Percentiles rank a stretch among this genome's conserved stretches.
Conservation (phyloP, 371 early-diverging fungal species). For the Mucor circinelloides region DNA sequence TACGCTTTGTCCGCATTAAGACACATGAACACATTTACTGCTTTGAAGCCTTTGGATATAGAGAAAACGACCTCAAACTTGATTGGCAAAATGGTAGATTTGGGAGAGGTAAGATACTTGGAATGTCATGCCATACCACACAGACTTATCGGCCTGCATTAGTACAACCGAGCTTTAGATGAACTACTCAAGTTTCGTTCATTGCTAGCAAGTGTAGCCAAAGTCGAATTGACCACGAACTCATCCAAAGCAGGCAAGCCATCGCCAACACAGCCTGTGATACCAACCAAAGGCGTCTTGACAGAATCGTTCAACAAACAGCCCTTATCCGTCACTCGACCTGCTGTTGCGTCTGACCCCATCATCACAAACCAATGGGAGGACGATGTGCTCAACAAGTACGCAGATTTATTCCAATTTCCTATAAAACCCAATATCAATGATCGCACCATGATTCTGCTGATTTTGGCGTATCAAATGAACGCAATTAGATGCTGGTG, state of each 20-base stretch:
- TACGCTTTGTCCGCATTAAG: slow-evolving; percentile 38
- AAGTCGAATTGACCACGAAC: slow-evolving; percentile 8
- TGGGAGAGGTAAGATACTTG: slow-evolving; percentile 38
- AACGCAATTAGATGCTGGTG: slow-evolving; percentile 43
- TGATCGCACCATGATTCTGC: slow-evolving; percentile 37
- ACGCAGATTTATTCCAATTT: slow-evolving; percentile 35
- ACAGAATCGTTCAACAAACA: slow-evolving; percentile 2
- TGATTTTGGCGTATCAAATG: slow-evolving; percentile 46
- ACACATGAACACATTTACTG: slow-evolving; percentile 37
- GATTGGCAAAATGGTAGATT: slow-evolving; percentile 46
- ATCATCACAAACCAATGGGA: slow-evolving; percentile 21
- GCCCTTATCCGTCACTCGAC: background rate
- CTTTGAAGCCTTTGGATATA: slow-evolving; percentile 41
- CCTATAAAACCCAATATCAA: slow-evolving; percentile 32
- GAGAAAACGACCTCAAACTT: slow-evolving; percentile 49
- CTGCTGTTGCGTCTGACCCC: slow-evolving; percentile 4
- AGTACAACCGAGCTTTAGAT: slow-evolving; percentile 46
- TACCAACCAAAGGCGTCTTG: background rate
- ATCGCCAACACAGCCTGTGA: background rate
- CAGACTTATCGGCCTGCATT: background rate
- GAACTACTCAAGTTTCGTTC: slow-evolving; percentile 35
- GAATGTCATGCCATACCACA: background rate
- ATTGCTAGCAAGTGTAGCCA: slow-evolving; percentile 24
- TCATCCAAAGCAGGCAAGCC: background rate
- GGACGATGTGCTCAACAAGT: slow-evolving; percentile 30